A percentile compares a stretch with the other conserved stretches of the same genome.
These are phyloP conservation scores for Daldinia concentrica DNA, from an alignment of 495 filamentous ascomycete species.

Conservation along the genomic window DNA sequence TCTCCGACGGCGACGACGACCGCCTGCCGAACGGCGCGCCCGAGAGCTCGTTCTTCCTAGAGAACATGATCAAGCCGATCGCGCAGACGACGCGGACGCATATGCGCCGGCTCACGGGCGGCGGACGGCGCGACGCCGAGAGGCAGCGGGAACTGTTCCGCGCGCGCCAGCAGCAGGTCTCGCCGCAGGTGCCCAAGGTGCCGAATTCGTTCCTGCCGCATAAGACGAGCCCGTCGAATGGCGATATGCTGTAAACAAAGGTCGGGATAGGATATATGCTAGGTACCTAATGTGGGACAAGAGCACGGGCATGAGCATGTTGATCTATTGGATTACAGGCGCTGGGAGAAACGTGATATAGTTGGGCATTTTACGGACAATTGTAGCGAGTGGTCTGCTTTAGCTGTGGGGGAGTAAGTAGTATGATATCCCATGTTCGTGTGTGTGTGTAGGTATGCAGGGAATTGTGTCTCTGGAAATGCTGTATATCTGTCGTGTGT, in stretches of 20 bases:
- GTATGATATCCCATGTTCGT: conserved; percentile 16
- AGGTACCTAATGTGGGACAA: conserved; percentile 8
- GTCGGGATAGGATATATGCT: neutral
- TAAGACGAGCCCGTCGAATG: conserved; percentile 35
- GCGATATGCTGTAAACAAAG: conserved; percentile 34
- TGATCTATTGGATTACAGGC: conserved; percentile 7
- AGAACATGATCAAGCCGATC: conserved; percentile 70
- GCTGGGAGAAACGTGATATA: conserved; percentile 17
- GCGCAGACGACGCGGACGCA: conserved; percentile 64
- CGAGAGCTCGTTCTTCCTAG: conserved; percentile 69
- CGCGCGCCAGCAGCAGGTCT: conserved; percentile 47
- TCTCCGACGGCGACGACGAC: conserved; percentile 64
- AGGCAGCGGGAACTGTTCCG: conserved; percentile 67
- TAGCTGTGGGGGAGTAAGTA: neutral
- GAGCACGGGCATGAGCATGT: neutral
- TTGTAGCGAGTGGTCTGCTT: neutral
- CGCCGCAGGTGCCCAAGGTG: conserved; percentile 71
- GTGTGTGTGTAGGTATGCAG: neutral
- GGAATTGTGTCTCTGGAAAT: neutral
- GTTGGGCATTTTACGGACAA: conserved; percentile 19
- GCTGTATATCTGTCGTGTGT: conserved; percentile 4
- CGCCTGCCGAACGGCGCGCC: conserved; percentile 48
- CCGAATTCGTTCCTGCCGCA: conserved; percentile 51
- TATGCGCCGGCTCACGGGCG: conserved; percentile 74
- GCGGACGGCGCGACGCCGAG: conserved; percentile 68